Evolutionary conservation across 192 early-diverging fungal species (phyloP).

Genomic region (Gonapodya prolifera): DNA sequence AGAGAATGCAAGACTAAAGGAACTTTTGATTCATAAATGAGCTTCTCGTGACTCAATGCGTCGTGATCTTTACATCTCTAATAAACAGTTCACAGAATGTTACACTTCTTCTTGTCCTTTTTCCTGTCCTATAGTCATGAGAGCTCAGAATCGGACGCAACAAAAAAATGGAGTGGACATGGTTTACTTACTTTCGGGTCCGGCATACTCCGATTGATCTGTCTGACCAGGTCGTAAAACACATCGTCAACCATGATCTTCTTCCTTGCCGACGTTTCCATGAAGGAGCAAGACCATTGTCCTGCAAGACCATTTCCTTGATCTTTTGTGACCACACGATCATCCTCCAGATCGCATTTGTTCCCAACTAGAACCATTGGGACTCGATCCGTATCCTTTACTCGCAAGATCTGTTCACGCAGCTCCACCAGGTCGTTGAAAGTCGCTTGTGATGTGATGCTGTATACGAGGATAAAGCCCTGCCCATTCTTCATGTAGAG

Average conservation of each 20-base stretch:
- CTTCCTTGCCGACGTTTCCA: constrained; percentile 76
- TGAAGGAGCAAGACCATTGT: constrained; percentile 56
- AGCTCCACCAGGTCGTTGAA: constrained; percentile 84
- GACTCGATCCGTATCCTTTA: constrained; percentile 77
- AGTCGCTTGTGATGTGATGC: constrained; percentile 65
- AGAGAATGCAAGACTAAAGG: not conserved
- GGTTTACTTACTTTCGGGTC: constrained; percentile 32
- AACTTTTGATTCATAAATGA: not conserved
- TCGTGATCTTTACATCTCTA: not conserved
- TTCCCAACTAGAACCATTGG: constrained; percentile 15
- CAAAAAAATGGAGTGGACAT: not conserved
- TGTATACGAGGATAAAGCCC: constrained; percentile 90
- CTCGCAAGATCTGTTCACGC: constrained; percentile 86
- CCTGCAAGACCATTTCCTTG: constrained; percentile 53
- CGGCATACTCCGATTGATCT: constrained; percentile 74
- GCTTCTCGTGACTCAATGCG: not conserved
- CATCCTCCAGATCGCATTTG: constrained; percentile 40
- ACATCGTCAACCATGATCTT: constrained; percentile 86
- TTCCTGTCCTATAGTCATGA: constrained; percentile 15
- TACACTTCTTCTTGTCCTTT: constrained; percentile 30
- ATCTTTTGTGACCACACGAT: constrained; percentile 33
- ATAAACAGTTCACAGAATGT: constrained; percentile 21
- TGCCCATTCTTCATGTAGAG: constrained; percentile 60
- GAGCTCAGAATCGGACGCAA: not conserved
- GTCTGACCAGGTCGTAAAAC: constrained; percentile 80